phyloP scores from a whole-genome alignment of 2,329 filamentous ascomycete genomes.

The Xylariaceae sp. region DNA sequence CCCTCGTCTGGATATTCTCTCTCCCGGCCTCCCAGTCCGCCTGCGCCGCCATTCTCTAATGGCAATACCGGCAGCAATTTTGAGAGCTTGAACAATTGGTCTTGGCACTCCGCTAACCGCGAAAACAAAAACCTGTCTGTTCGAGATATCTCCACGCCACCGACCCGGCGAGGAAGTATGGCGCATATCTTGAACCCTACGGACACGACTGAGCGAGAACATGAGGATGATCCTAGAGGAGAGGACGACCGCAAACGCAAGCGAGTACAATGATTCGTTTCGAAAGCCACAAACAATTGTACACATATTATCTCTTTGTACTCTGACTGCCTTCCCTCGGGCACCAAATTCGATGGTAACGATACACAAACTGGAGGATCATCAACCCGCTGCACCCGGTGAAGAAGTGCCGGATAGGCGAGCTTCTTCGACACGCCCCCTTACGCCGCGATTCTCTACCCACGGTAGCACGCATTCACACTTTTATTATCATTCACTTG shows the following conservation, averaged over 20 bases:
- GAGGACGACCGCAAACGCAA: constrained; percentile 60
- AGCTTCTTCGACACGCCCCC: constrained; percentile 21
- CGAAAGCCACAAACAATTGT: background rate
- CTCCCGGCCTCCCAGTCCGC: constrained; percentile 51
- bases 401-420: constrained; percentile 22
- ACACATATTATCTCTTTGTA: constrained; percentile 10
- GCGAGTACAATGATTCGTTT: constrained; percentile 42
- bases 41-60: constrained; percentile 47
- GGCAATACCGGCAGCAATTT: constrained; percentile 46
- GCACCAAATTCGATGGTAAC: constrained; percentile 1
- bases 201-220: constrained; percentile 50
- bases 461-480: constrained; percentile 13
- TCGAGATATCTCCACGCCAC: constrained; percentile 52
- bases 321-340: constrained; percentile 17
- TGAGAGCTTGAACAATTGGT: constrained; percentile 45
- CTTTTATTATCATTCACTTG: constrained; percentile 16
- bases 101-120: constrained; percentile 48
- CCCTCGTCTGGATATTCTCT: constrained; percentile 51
- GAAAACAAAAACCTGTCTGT: constrained; percentile 47
- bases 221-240: constrained; percentile 51
- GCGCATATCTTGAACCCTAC: constrained; percentile 59
- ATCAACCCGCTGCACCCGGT: constrained; percentile 20
- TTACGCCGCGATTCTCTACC: constrained; percentile 11
- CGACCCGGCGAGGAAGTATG: constrained; percentile 56
- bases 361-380: constrained; percentile 22